phyloP scores from a whole-genome alignment of 176 grass and related monocot species.

The Juncus effusus region DNA sequence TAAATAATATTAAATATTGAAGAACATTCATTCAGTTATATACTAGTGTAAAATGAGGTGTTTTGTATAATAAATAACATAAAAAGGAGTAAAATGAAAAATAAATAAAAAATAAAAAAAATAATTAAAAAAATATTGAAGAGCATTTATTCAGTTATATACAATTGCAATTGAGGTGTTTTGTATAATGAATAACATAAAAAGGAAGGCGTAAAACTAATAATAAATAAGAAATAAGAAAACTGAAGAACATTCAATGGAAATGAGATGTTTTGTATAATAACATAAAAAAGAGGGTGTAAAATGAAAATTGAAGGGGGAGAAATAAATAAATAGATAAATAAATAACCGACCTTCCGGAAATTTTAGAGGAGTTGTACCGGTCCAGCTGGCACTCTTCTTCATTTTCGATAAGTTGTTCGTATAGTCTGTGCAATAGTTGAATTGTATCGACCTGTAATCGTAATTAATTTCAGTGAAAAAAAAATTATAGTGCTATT shows the following conservation, averaged over 20 bases:
- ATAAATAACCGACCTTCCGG: slow-evolving; percentile 38
- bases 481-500: neutral
- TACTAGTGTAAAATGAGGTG: no score
- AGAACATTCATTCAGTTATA: no score
- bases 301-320: neutral
- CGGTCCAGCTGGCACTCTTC: slow-evolving; percentile 64
- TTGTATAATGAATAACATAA: no score
- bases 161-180: no score
- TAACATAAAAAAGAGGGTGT: slow-evolving; percentile 17
- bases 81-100: neutral
- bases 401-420: slow-evolving; percentile 58
- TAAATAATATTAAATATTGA: neutral
- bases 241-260: no score
- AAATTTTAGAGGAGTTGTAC: slow-evolving; percentile 76
- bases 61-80: no score
- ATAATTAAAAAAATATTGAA: no score
- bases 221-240: neutral
- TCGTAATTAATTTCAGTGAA: slow-evolving; percentile 15
- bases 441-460: slow-evolving; percentile 71
- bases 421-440: slow-evolving; percentile 74
- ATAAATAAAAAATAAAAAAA: neutral
- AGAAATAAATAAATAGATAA: neutral
- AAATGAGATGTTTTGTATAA: slow-evolving; percentile 13
- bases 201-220: no score
- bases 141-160: no score